These are phyloP conservation scores for Kurtzmaniella cleridarum DNA, from an alignment of 805 yeast species.

Conservation along the genomic window DNA sequence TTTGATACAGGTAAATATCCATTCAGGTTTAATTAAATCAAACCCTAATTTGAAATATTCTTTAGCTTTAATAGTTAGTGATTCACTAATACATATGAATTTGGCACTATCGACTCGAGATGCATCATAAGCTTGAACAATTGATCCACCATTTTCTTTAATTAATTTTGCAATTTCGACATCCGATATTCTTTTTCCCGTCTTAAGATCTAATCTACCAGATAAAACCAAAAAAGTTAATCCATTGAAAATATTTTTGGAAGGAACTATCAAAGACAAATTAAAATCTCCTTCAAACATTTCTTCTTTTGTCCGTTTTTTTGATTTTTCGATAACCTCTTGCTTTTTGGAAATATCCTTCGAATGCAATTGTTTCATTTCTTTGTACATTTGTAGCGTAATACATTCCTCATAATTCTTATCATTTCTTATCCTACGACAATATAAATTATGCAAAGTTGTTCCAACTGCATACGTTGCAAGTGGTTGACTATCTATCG, in stretches of 20 bases:
- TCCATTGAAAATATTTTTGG: constrained; percentile 37
- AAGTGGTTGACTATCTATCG: constrained; percentile 46
- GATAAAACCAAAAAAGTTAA: constrained; percentile 48
- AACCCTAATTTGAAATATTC: constrained; percentile 41
- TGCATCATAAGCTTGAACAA: constrained; percentile 19
- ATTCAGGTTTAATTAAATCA: constrained; percentile 60
- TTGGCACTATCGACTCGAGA: constrained; percentile 3
- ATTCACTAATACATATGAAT: constrained; percentile 32
- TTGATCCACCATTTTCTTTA: constrained; percentile 46
- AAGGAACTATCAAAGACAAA: neutral
- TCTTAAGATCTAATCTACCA: constrained; percentile 32
- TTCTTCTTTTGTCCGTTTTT: constrained; percentile 12
- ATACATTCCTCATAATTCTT: constrained; percentile 54
- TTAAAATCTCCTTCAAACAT: constrained; percentile 4
- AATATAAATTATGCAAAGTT: constrained; percentile 74
- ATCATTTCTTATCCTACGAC: constrained; percentile 62
- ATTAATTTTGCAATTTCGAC: constrained; percentile 35
- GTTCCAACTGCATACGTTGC: constrained; percentile 55
- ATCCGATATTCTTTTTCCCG: constrained; percentile 22
- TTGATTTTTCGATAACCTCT: constrained; percentile 21
- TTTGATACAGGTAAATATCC: constrained; percentile 66
- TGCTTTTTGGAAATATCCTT: constrained; percentile 20
- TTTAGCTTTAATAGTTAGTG: constrained; percentile 32
- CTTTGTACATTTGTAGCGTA: constrained; percentile 49
- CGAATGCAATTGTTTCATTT: constrained; percentile 26